Evolutionary conservation across 2,329 filamentous ascomycete genomes (phyloP).

Genomic region (Cryphonectria parasitica): DNA sequence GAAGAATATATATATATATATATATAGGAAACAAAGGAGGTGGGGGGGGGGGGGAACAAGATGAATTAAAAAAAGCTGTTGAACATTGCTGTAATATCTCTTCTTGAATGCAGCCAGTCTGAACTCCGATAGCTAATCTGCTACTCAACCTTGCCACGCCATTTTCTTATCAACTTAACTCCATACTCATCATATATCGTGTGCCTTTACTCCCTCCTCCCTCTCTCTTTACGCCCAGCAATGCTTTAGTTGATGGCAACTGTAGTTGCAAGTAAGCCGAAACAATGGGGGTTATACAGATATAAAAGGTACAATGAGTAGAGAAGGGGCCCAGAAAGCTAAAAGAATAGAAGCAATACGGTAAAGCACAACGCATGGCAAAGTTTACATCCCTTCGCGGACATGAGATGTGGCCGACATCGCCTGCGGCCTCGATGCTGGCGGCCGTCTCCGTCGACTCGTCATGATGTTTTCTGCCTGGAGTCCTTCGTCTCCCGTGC

Average conservation of each 20-base stretch:
- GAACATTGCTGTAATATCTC: background rate
- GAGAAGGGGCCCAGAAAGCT: background rate
- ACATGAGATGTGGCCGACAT: conserved; percentile 30
- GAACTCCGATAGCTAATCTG: background rate
- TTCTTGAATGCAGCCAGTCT: background rate
- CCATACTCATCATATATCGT: background rate
- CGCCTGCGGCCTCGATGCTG: conserved; percentile 33
- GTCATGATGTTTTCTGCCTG: conserved; percentile 41
- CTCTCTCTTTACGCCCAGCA: background rate
- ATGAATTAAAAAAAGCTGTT: background rate
- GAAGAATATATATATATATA: no score
- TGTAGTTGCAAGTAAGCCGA: background rate
- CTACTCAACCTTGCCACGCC: background rate
- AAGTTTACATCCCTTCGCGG: background rate
- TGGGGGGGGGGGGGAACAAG: background rate
- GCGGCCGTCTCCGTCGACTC: conserved; percentile 42
- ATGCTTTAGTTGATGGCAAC: background rate
- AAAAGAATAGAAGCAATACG: background rate
- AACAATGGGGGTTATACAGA: background rate
- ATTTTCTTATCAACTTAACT: background rate
- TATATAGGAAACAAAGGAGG: no score
- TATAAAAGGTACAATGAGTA: background rate
- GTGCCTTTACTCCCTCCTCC: background rate
- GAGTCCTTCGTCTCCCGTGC: conserved; percentile 36
- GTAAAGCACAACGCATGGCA: background rate